phyloP scores from a whole-genome alignment of 768 basidiomycete species.

The Tulasnella sp. region DNA sequence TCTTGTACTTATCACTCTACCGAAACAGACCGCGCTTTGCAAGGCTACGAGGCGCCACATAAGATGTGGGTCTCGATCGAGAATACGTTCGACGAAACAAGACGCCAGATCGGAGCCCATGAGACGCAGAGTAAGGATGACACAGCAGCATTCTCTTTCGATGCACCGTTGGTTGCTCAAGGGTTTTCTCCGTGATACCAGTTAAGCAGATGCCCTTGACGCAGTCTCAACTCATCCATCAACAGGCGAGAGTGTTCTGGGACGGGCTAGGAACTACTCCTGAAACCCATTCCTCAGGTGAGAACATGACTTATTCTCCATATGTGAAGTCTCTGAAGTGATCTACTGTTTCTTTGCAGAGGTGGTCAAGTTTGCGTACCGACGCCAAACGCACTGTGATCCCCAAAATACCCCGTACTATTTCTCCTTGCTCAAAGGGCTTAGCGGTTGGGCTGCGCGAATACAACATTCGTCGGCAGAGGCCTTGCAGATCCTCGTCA shows the following conservation, averaged over 20 bases:
- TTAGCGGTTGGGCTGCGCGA: constrained; percentile 30
- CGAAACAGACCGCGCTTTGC: constrained; percentile 36
- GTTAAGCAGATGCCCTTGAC: too few relatives aligned
- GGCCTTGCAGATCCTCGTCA: constrained; percentile 54
- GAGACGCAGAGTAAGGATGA: constrained; percentile 61
- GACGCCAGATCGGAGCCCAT: constrained; percentile 69
- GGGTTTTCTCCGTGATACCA: too few relatives aligned
- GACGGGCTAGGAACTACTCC: constrained; percentile 56
- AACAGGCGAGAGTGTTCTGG: not conserved
- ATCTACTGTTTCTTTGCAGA: constrained; percentile 42
- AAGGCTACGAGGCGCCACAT: constrained; percentile 36
- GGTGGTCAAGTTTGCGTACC: constrained; percentile 67
- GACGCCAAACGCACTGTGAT: constrained; percentile 78
- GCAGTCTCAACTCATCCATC: not conserved
- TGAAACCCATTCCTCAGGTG: constrained; percentile 62
- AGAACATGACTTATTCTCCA: not conserved
- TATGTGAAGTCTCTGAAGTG: constrained; percentile 24
- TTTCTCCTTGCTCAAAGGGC: constrained; percentile 42
- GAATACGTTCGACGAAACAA: constrained; percentile 68
- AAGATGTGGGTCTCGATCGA: constrained; percentile 52
- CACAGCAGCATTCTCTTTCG: too few relatives aligned
- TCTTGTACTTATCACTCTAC: constrained; percentile 34
- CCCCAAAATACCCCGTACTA: constrained; percentile 59
- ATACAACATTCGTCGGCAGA: constrained; percentile 49
- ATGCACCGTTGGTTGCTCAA: too few relatives aligned